These are phyloP conservation scores for Incumbomyces lentus DNA, from an alignment of 2,329 filamentous ascomycete species.

Conservation along the genomic window DNA sequence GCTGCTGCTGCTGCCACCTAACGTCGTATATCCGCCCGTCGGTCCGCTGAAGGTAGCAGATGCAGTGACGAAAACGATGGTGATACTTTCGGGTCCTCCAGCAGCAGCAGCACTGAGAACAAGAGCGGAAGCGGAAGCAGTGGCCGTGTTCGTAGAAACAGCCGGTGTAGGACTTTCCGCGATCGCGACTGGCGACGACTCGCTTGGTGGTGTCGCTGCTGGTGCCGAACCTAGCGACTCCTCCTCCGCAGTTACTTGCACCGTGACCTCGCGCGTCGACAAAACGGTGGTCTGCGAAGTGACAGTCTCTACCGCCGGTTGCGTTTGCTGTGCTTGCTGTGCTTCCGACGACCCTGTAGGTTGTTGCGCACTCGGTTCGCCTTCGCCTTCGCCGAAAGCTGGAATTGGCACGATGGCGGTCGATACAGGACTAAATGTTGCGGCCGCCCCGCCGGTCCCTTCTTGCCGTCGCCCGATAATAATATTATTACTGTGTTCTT, in stretches of 20 bases:
- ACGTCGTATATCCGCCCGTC: slow-evolving; percentile 33
- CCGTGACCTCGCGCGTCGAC: slow-evolving; percentile 9
- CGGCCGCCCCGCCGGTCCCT: neutral
- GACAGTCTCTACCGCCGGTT: slow-evolving; percentile 5
- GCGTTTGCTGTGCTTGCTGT: neutral
- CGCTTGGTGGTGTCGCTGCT: neutral
- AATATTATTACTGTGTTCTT: slow-evolving; percentile 10
- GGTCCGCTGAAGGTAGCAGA: slow-evolving; percentile 41
- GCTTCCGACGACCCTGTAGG: neutral
- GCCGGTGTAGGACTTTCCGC: neutral
- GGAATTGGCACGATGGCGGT: slow-evolving; percentile 1
- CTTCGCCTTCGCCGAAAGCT: too few relatives aligned
- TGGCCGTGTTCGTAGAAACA: neutral
- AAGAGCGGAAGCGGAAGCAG: neutral
- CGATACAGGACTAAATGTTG: slow-evolving; percentile 9
- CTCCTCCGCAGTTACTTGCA: slow-evolving; percentile 9
- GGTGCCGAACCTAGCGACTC: neutral
- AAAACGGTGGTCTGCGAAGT: slow-evolving; percentile 10
- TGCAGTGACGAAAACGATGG: slow-evolving; percentile 42
- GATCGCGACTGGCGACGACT: neutral
- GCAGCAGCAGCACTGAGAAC: too few relatives aligned
- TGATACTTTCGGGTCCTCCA: neutral
- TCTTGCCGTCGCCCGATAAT: slow-evolving; percentile 7
- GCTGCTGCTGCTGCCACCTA: neutral
- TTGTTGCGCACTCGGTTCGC: neutral